Base-by-base conservation (phyloP, 805 yeast species). In the Starmerella riodocensis region DNA sequence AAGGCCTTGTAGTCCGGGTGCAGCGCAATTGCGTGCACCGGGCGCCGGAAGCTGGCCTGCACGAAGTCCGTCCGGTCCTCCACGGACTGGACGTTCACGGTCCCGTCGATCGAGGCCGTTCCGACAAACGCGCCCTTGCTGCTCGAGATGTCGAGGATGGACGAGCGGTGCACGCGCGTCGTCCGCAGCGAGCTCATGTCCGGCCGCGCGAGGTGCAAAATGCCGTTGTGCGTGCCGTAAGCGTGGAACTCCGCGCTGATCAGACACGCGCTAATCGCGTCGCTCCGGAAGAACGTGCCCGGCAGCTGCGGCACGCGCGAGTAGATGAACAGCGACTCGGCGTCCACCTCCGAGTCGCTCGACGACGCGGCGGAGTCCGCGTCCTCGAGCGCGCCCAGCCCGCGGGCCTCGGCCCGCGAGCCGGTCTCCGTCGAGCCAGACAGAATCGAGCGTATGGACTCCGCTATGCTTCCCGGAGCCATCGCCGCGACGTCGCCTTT, bases 61-160 rank as follows among this genome's bases (percentile, higher is more conserved):
- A 69, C 64, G 2, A 79, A 72, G 49, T 79, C 91, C 4, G 64
- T 60, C 16, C 71, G 72, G 46, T 78, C 80, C 1, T 47, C 42
- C 1, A 82, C 62, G 2, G 85, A 71, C 0, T 94, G 91, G 4
- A 84, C 71, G 1, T 84, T 84, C 0, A 88, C 79, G 0, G 94
- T 80, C 0, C 98, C 98, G 55, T 91, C 98, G 64, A 88, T 77
- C 0, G 96, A 84, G 0, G 86, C 94, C 0, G 93, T 76, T 0
- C 91, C 93, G 43, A 91, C 73, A 52, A 69, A 74, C 7, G 59
- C 59, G 0, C 93, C 91, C 53, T 83, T 93, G 33, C 37, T 29
- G 1, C 79, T 67, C 39, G 76, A 72, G 0, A 84, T 66, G 0
- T 83, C 72, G 30, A 86, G 60, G 2, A 91, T 71, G 0, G 95